Evolutionary conservation across 352 stramenopile species (phyloP).

Genomic region (Pythium sukuiense): DNA sequence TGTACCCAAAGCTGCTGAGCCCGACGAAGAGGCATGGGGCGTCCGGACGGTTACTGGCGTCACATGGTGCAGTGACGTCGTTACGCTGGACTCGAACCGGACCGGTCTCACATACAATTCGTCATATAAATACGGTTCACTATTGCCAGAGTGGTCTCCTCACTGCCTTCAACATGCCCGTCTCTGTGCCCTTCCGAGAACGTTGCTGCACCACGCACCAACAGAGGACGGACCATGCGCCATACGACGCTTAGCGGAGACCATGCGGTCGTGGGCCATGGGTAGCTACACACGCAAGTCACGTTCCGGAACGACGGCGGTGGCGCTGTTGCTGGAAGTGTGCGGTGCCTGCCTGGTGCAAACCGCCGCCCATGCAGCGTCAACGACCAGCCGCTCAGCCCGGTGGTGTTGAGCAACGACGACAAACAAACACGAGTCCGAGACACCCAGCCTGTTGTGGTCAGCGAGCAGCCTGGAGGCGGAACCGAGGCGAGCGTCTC

Average conservation of each 20-base stretch:
- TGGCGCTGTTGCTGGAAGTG: constrained; percentile 4
- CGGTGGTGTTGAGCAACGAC: not conserved
- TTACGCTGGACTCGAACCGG: not conserved
- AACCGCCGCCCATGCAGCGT: not conserved
- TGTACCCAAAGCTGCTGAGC: constrained; percentile 6
- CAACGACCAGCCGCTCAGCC: constrained; percentile 2
- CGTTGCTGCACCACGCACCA: constrained; percentile 10
- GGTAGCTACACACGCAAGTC: constrained; percentile 6
- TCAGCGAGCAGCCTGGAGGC: not conserved
- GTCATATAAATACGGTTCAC: constrained; percentile 18
- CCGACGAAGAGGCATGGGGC: constrained; percentile 1
- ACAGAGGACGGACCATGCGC: not conserved
- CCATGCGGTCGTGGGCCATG: constrained; percentile 2
- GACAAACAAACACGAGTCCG: too few species aligned
- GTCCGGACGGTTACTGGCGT: constrained; percentile 20
- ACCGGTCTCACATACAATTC: constrained; percentile 18
- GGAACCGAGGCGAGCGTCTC: not conserved
- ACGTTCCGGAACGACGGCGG: constrained; percentile 2
- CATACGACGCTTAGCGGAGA: not conserved
- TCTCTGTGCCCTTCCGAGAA: constrained; percentile 18
- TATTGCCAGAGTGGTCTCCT: not conserved
- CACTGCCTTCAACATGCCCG: constrained; percentile 13
- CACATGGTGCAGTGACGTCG: not conserved
- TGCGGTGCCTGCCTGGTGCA: not conserved
- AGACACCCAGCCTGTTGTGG: not conserved